A percentile compares a stretch with the other conserved stretches of the same genome.
phyloP scores from a whole-genome alignment of 208 protist genomes.

The Angomonas ambiguus region DNA sequence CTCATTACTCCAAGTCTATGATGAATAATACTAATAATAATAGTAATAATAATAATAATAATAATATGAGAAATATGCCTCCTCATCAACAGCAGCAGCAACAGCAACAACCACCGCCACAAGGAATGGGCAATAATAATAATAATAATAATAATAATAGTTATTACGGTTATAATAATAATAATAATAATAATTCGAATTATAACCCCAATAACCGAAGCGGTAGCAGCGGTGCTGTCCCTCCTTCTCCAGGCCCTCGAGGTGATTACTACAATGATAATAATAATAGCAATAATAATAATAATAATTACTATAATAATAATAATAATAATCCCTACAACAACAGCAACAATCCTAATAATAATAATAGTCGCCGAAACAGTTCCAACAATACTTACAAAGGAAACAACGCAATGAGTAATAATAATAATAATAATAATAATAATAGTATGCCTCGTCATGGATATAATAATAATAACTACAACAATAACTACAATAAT shows the following conservation, averaged over 20 bases:
- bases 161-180: conserved; percentile 4
- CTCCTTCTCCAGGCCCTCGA: neutral
- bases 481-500: neutral
- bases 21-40: conserved; percentile 25
- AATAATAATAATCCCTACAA: conserved; percentile 14
- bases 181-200: conserved; percentile 13
- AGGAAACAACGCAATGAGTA: neutral
- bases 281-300: conserved; percentile 7
- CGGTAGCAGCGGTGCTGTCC: neutral
- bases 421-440: conserved; percentile 14
- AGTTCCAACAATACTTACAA: conserved; percentile 1
- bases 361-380: neutral
- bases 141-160: conserved; percentile 4
- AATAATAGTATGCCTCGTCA: conserved; percentile 2
- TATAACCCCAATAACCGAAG: conserved; percentile 13
- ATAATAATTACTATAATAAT: conserved; percentile 6
- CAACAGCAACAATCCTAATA: conserved; percentile 7
- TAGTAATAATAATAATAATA: conserved; percentile 9
- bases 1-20: conserved; percentile 20
- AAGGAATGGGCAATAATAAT: too few relatives aligned
- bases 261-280: conserved; percentile 12
- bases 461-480: neutral
- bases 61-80: conserved; percentile 5
- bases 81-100: neutral
- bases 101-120: neutral